Conservation (phyloP, 2,329 filamentous ascomycete species). For the Atkinsonella hypoxylon region DNA sequence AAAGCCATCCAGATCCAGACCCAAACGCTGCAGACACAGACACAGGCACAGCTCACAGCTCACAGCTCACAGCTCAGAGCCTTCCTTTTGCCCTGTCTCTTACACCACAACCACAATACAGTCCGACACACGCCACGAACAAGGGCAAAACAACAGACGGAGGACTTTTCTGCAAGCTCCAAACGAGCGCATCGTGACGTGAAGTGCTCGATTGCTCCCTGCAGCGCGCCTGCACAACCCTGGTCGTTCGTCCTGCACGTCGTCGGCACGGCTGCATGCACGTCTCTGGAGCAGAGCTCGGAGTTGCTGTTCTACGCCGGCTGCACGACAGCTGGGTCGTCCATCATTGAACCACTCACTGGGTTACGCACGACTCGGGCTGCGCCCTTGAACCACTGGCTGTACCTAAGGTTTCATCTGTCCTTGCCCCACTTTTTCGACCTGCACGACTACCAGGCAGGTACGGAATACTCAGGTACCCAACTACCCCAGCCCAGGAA, state of each 20-base stretch:
- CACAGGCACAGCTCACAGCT: neutral
- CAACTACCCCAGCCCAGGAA: neutral
- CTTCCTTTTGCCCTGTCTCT: no score
- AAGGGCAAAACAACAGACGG: neutral
- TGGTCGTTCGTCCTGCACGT: neutral
- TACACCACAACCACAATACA: no score
- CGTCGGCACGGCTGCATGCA: neutral
- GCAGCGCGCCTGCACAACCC: neutral
- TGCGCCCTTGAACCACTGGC: neutral
- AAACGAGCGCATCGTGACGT: neutral
- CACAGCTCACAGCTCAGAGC: neutral
- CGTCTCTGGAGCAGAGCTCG: neutral
- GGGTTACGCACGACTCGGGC: no score
- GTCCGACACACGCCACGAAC: no score
- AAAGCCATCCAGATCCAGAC: neutral
- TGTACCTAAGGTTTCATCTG: neutral
- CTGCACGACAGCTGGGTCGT: neutral
- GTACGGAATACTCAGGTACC: no score
- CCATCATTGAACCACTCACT: neutral
- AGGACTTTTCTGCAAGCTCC: neutral
- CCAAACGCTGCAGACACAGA: neutral
- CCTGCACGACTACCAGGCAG: neutral
- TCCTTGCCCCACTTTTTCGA: neutral
- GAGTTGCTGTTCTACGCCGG: neutral
- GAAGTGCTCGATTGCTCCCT: neutral